Evolutionary conservation across 495 filamentous ascomycete species (phyloP).

Genomic region (Evansstolkia leycettana): DNA sequence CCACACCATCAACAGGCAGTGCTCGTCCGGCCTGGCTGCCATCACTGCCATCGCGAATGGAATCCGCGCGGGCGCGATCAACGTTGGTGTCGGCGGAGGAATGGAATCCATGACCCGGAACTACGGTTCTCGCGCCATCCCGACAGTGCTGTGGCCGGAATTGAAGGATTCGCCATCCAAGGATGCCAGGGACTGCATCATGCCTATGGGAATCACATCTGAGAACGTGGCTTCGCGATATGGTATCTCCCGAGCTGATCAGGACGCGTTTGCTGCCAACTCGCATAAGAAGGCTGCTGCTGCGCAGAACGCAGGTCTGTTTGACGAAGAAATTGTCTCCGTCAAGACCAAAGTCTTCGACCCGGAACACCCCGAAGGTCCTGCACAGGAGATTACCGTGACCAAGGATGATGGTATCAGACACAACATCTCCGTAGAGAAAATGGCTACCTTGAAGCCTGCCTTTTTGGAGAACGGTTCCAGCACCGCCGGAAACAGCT

Average conservation of each 20-base stretch:
- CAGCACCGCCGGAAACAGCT: constrained; percentile 79
- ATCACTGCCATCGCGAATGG: constrained; percentile 59
- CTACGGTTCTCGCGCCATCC: constrained; percentile 73
- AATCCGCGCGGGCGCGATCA: constrained; percentile 59
- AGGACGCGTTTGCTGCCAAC: constrained; percentile 70
- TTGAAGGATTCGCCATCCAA: constrained; percentile 49
- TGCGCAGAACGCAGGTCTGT: constrained; percentile 56
- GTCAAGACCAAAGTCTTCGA: constrained; percentile 51
- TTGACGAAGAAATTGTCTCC: constrained; percentile 68
- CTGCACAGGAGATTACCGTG: constrained; percentile 47
- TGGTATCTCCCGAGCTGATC: constrained; percentile 57
- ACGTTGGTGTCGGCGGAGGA: constrained; percentile 74
- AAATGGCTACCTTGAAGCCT: constrained; percentile 68
- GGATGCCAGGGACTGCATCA: constrained; percentile 74
- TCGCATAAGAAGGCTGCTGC: constrained; percentile 58
- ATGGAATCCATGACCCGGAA: constrained; percentile 94
- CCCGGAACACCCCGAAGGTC: constrained; percentile 45
- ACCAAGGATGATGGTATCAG: constrained; percentile 74
- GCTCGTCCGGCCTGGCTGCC: constrained; percentile 61
- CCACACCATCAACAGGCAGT: constrained; percentile 80
- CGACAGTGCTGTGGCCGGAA: constrained; percentile 65
- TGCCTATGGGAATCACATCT: constrained; percentile 87
- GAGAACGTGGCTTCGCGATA: constrained; percentile 83
- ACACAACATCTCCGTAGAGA: constrained; percentile 49
- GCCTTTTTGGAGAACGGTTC: constrained; percentile 63